Percentiles rank a stretch among this genome's conserved stretches.
Evolutionary conservation across 345 rosid species (phyloP).

Genomic region (Bruguiera parviflora): DNA sequence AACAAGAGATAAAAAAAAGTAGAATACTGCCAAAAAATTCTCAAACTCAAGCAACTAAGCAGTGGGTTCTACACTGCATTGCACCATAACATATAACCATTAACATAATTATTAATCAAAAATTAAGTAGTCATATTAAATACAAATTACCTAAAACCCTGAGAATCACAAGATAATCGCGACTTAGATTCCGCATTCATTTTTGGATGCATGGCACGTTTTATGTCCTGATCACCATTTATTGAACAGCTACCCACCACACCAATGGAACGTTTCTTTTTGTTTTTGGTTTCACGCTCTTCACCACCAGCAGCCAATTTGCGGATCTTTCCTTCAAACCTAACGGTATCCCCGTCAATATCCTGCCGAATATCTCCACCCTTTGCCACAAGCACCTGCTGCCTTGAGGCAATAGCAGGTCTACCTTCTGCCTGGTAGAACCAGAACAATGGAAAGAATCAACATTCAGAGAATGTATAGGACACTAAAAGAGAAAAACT

Average conservation of each 20-base stretch:
- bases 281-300: conserved; percentile 91
- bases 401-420: conserved; percentile 45
- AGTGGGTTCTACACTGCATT: not conserved
- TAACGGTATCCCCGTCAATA: conserved; percentile 45
- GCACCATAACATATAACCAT: not conserved
- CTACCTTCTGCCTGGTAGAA: conserved; percentile 54
- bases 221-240: conserved; percentile 56
- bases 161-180: conserved; percentile 58
- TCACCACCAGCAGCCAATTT: conserved; percentile 81
- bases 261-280: conserved; percentile 87
- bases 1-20: not conserved
- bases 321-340: conserved; percentile 73
- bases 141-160: conserved; percentile 59
- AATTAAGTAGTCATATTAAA: not conserved
- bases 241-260: conserved; percentile 60
- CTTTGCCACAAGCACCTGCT: conserved; percentile 51
- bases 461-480: not conserved
- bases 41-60: not conserved
- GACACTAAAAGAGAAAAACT: not conserved
- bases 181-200: conserved; percentile 58
- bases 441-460: conserved; percentile 4
- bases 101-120: not conserved
- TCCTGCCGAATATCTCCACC: conserved; percentile 59
- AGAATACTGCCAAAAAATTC: not conserved
- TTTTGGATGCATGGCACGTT: conserved; percentile 57